Evolutionary conservation across 768 basidiomycete genomes (phyloP).

Genomic region (Termitomyces sp.): DNA sequence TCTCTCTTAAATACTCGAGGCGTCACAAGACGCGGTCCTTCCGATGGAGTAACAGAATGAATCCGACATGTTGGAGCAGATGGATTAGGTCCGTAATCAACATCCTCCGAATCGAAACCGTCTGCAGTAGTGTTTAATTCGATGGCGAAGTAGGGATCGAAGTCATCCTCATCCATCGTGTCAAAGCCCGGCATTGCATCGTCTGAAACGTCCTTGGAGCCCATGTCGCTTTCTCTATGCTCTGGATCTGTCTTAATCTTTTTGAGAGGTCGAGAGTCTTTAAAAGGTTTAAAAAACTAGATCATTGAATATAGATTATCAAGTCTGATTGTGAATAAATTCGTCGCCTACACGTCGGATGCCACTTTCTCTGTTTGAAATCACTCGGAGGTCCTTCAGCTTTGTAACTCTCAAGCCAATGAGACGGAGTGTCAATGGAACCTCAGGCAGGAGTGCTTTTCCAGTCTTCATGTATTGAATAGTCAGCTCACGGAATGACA

Average conservation of each 20-base stretch:
- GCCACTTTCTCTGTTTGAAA: constrained; percentile 36
- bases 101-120: constrained; percentile 5
- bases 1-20: not conserved
- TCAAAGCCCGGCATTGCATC: constrained; percentile 50
- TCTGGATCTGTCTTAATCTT: constrained; percentile 30
- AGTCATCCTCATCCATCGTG: constrained; percentile 42
- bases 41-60: constrained; percentile 3
- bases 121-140: constrained; percentile 18
- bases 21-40: not conserved
- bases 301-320: not conserved
- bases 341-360: constrained; percentile 61
- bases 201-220: constrained; percentile 15
- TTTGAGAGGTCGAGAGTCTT: constrained; percentile 31
- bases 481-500: not conserved
- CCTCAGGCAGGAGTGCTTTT: constrained; percentile 72
- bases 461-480: constrained; percentile 49
- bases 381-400: constrained; percentile 70
- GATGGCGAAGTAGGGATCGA: constrained; percentile 13
- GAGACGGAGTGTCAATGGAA: constrained; percentile 74
- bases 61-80: constrained; percentile 14
- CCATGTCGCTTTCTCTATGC: constrained; percentile 14
- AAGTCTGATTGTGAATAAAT: not conserved
- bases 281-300: constrained; percentile 54
- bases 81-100: not conserved
- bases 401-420: constrained; percentile 88